Evolutionary conservation across 108 stramenopile genomes (phyloP), one percentile per base, ranked within the genome.

Genomic region (Stephanodiscus minutulus): DNA sequence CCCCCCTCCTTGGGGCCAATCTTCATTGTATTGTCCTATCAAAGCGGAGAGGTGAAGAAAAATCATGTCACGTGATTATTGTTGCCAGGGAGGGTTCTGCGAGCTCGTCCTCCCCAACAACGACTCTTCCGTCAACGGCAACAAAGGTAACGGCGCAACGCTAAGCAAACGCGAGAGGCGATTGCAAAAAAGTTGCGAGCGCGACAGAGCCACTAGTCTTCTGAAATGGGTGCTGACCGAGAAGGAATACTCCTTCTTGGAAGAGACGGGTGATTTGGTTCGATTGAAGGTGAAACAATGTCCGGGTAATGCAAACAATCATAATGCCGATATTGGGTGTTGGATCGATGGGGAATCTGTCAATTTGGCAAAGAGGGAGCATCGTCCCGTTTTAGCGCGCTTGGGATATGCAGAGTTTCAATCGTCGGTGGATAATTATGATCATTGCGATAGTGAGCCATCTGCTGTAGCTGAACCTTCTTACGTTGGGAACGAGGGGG

Each of bases 321-420:
- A 33, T 9, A 49, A 43, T 35, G 35, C 28, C n/a, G 8, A 27
- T 62, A 48, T 18, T 47, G 49, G 62, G 8, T 77, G 33, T 46
- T 79, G 77, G 65, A 27, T 79, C 8, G 49, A 79, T 56, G 52
- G 36, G 3, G 70, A 67, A 18, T 48, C 48, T 18, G 31, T 79
- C 5, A 59, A 35, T 36, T 79, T 72, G 57, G 70, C 66, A 15
- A 81, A 67, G 63, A 75, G 41, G 61, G 79, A 81, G 37, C 74
- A 81, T 76, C 68, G 79, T 47, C 79, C 79, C 18, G 73, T 75
- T 18, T 70, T 76, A 54, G 68, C 74, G 33, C 70, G 70, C 9
- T 72, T 79, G 77, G 70, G 70, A 7, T 72, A 72, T 79, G 77
- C 77, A 25, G 77, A 79, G 20, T 79, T 67, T 55, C 68, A 56